Evolutionary conservation across 2,329 filamentous ascomycete species (phyloP).

Genomic region (Aspergillus brasiliensis): DNA sequence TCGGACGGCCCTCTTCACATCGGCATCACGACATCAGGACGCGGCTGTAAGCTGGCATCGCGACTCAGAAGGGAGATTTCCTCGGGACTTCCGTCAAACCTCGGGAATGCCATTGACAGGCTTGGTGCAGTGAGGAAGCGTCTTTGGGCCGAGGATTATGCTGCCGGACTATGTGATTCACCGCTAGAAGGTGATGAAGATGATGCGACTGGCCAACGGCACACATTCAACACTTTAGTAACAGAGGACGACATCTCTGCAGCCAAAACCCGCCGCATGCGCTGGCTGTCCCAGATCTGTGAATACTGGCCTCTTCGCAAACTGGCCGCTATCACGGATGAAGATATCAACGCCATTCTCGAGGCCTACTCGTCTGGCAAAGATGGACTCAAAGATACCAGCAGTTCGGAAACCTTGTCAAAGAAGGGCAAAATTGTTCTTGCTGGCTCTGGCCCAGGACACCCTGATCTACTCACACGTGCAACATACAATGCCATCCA

Average conservation of each 20-base stretch:
- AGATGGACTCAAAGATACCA: slow-evolving; percentile 20
- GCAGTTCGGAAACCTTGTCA: slow-evolving; percentile 13
- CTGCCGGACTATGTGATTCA: slow-evolving; percentile 48
- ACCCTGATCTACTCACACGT: slow-evolving; percentile 86
- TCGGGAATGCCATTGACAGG: slow-evolving; percentile 75
- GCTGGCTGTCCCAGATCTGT: slow-evolving; percentile 94
- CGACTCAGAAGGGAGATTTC: slow-evolving; percentile 87
- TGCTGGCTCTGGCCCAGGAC: slow-evolving; percentile 88
- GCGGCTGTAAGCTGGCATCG: slow-evolving; percentile 89
- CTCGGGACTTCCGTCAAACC: slow-evolving; percentile 70
- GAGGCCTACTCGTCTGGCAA: slow-evolving; percentile 61
- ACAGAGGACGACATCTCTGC: slow-evolving; percentile 71
- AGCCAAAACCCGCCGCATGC: slow-evolving; percentile 76
- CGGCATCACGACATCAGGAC: slow-evolving; percentile 91
- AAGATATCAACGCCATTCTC: slow-evolving; percentile 77
- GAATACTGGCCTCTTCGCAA: slow-evolving; percentile 95
- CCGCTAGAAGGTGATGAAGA: slow-evolving; percentile 52
- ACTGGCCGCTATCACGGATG: slow-evolving; percentile 76
- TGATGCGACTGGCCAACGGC: slow-evolving; percentile 61
- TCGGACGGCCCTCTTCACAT: slow-evolving; percentile 90
- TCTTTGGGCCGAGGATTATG: slow-evolving; percentile 73
- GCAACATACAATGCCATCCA: slow-evolving; percentile 52
- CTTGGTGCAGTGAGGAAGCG: slow-evolving; percentile 72
- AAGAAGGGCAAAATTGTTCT: slow-evolving; percentile 74
- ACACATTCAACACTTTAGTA: slow-evolving; percentile 82